Evolutionary conservation across 371 early-diverging fungal species (phyloP).

Genomic region (Lichtheimia corymbifera): DNA sequence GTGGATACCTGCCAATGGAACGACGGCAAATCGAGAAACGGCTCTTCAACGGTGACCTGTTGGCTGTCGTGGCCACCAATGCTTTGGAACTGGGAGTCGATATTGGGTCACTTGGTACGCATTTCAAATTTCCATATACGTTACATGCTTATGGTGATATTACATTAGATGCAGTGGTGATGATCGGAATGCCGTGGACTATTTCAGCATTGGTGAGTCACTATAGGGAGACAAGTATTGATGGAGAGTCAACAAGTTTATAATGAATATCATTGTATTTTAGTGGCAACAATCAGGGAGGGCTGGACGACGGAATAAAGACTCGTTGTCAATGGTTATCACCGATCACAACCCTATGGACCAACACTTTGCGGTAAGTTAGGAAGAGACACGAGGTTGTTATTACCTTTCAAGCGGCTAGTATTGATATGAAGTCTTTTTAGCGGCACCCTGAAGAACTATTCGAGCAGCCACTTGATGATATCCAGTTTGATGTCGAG

Average conservation of each 20-base stretch:
- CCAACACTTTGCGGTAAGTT: slow-evolving; percentile 50
- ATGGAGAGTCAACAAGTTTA: background rate
- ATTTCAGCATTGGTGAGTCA: slow-evolving; percentile 40
- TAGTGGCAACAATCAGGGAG: slow-evolving; percentile 72
- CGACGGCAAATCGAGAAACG: slow-evolving; percentile 60
- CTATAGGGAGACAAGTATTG: background rate
- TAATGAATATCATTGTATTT: background rate
- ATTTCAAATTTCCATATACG: background rate
- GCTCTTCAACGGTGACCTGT: slow-evolving; percentile 54
- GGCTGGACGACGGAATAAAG: slow-evolving; percentile 64
- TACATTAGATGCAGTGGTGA: slow-evolving; percentile 54
- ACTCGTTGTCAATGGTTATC: slow-evolving; percentile 62
- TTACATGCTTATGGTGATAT: background rate
- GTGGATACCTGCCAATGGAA: slow-evolving; percentile 60
- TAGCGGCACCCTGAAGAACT: slow-evolving; percentile 48
- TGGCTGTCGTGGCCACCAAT: slow-evolving; percentile 65
- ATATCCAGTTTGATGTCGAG: slow-evolving; percentile 35
- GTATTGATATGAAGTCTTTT: background rate
- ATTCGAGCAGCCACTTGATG: slow-evolving; percentile 41
- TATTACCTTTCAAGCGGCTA: too few relatives aligned
- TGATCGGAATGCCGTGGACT: slow-evolving; percentile 63
- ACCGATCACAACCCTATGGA: slow-evolving; percentile 53
- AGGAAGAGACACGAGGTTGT: too few relatives aligned
- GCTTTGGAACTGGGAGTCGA: slow-evolving; percentile 76
- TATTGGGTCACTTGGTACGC: slow-evolving; percentile 58